Conservation (phyloP, 2,329 filamentous ascomycete species). For the Aureobasidium melanogenum region DNA sequence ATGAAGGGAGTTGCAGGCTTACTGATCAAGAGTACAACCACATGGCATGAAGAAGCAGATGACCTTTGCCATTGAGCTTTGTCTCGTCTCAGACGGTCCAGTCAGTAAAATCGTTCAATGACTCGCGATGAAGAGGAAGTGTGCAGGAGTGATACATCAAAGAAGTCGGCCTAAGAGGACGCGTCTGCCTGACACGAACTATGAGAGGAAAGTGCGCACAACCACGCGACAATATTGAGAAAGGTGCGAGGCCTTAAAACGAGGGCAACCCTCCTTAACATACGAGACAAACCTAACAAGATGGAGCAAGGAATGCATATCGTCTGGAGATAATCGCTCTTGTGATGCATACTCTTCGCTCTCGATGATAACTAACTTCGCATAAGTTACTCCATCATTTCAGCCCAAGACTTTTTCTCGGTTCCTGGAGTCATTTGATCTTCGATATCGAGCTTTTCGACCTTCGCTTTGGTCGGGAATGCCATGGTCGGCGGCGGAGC, state of each 20-base stretch:
- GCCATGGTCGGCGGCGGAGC: conserved; percentile 2
- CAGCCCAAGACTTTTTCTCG: conserved; percentile 15
- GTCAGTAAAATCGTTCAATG: neutral
- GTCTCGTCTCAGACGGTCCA: neutral
- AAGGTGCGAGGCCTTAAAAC: too few species aligned
- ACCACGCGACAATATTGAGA: too few species aligned
- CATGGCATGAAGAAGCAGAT: neutral
- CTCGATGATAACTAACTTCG: neutral
- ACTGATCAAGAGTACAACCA: conserved; percentile 1
- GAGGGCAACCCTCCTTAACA: neutral
- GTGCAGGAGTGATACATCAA: neutral
- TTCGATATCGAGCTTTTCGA: neutral
- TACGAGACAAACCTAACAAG: neutral
- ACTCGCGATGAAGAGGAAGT: neutral
- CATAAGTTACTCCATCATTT: conserved; percentile 14
- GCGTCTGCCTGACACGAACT: neutral
- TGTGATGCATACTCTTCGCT: neutral
- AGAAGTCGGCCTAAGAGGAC: neutral
- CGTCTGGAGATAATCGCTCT: too few species aligned
- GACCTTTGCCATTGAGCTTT: neutral
- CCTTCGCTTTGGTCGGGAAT: conserved; percentile 11
- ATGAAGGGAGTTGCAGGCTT: neutral
- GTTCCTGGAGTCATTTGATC: neutral
- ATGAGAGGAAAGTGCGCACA: neutral
- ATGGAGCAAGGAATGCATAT: neutral